phyloP scores from a whole-genome alignment of 768 basidiomycete species.

The Tubosaeta sp. region DNA sequence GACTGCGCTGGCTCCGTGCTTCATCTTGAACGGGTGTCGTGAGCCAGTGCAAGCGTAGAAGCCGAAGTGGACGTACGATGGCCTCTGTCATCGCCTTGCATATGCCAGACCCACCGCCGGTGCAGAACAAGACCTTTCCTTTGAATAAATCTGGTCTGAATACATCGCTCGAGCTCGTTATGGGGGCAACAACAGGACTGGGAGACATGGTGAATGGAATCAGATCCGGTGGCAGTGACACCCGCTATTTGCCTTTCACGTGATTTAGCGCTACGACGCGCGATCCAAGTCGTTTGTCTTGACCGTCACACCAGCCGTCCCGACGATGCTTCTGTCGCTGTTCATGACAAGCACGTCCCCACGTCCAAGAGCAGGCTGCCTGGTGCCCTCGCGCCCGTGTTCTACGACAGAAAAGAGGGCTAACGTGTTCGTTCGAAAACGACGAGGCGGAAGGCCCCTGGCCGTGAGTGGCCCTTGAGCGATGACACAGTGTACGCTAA shows the following conservation, averaged over 20 bases:
- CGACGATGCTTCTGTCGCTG: slow-evolving; percentile 22
- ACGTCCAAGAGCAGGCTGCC: neutral
- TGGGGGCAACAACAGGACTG: slow-evolving; percentile 39
- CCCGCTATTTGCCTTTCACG: no score
- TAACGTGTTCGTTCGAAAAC: neutral
- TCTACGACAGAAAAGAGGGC: neutral
- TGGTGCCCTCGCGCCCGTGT: neutral
- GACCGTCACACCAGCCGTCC: no score
- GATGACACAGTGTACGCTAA: neutral
- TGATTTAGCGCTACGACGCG: no score
- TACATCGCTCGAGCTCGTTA: slow-evolving; percentile 50
- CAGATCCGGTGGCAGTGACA: no score
- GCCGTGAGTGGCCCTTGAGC: slow-evolving; percentile 4
- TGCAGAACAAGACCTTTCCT: slow-evolving; percentile 88
- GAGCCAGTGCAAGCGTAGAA: neutral
- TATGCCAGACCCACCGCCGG: slow-evolving; percentile 91
- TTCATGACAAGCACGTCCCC: slow-evolving; percentile 21
- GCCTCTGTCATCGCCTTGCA: slow-evolving; percentile 84
- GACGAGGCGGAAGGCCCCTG: neutral
- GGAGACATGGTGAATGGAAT: slow-evolving; percentile 35
- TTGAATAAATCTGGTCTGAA: slow-evolving; percentile 83
- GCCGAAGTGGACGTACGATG: slow-evolving; percentile 48
- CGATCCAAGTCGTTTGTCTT: no score
- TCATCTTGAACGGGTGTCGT: slow-evolving; percentile 49
- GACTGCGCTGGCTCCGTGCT: slow-evolving; percentile 72